phyloP scores from a whole-genome alignment of 352 stramenopile species.

The Pythium rhizo-oryzae region DNA sequence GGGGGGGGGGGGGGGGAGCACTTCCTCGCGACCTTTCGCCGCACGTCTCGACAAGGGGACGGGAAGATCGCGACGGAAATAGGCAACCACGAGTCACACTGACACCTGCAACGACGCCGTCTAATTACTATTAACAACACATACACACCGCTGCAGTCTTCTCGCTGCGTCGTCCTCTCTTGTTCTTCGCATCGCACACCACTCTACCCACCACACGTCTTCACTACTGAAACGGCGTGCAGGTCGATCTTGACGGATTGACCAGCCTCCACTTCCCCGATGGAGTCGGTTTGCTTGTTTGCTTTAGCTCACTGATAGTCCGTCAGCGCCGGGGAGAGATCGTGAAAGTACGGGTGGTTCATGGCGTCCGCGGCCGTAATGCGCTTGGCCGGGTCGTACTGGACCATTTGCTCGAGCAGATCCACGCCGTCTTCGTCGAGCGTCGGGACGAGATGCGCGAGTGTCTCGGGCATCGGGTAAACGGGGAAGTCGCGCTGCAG shows the following conservation, averaged over 20 bases:
- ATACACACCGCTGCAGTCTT: constrained; percentile 23
- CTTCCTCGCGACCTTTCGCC: neutral
- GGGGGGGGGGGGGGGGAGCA: no score
- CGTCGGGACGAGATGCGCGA: constrained; percentile 91
- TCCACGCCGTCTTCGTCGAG: constrained; percentile 92
- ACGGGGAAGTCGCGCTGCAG: constrained; percentile 85
- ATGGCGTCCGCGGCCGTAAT: constrained; percentile 96
- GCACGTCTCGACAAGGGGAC: neutral
- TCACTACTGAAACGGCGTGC: neutral
- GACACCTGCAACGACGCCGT: constrained; percentile 12
- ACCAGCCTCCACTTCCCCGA: neutral
- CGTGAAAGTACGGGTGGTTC: constrained; percentile 97
- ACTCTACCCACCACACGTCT: neutral
- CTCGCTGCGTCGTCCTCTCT: neutral
- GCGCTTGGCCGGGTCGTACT: constrained; percentile 88
- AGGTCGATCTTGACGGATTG: neutral
- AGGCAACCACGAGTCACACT: neutral
- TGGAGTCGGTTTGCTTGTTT: no score
- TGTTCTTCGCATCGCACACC: neutral
- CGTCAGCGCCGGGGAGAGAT: constrained; percentile 79
- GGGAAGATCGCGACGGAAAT: neutral
- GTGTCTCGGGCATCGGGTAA: constrained; percentile 87
- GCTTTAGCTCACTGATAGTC: constrained; percentile 45
- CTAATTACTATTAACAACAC: constrained; percentile 35
- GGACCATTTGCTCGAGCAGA: constrained; percentile 91